Evolutionary conservation across 768 basidiomycete genomes (phyloP), one percentile per base, ranked within the genome.

Genomic region (Candolleomyces eurysporus): DNA sequence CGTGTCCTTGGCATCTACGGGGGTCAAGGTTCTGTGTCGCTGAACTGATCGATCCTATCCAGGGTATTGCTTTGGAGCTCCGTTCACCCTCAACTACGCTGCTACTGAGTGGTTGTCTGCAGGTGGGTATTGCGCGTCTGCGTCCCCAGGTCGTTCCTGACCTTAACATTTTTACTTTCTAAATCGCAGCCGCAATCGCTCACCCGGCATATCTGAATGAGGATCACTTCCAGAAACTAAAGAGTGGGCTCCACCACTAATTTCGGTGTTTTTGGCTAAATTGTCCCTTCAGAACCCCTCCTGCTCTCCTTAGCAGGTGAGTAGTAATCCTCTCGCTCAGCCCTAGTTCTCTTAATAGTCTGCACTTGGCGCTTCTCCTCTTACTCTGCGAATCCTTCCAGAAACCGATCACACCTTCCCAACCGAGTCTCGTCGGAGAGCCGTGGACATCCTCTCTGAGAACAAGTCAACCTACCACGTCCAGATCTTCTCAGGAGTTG

Each of bases 51-150:
- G 17, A 48, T 48, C 46, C 14, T 40, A 49, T 36, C 36, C 40
- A 84, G 82, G 83, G 11, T 82, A 82, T 63, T 86, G 81, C 63
- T 84, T 84, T 57, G 82, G 82, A 3, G 84, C 74, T 0, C 81
- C 81, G 0, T 83, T 74, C 55, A 74, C 77, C 10, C 73, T 83
- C 57, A 72, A 81, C 2, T 71, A 78, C 4, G 73, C 76, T 0
- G 72, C 75, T 17, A 78, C 71, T 1, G 77, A 80, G 49, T 71
- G 74, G 48, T 61, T 82, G 13, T 66, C 72, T 1, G 81, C 82
- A 8, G 77, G 82, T 82, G 66, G 32, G 72, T 19, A 5, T 32
- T 11, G 30, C 4, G 5, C 36, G 11, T 39, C n/a, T 17, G 26
- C 0, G 6, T n/a, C 21, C 49, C n/a, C 46, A 30, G 13, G 30